Base-by-base conservation (phyloP, 345 rosid species). In the Gossypium stocksii region DNA sequence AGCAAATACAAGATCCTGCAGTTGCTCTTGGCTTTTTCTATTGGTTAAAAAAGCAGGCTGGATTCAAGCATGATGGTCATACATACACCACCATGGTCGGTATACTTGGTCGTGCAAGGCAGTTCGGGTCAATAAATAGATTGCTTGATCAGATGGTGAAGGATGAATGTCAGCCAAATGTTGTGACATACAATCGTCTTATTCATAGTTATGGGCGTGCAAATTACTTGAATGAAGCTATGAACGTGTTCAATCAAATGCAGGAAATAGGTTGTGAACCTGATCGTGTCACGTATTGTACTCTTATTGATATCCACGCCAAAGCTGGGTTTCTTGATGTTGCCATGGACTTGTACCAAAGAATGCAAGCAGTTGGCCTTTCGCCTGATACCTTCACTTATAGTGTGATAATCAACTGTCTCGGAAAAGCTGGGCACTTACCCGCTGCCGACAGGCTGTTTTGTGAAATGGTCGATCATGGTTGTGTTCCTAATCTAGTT, bases 81-180 rank as follows among this genome's bases (percentile, higher is more conserved):
- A 94, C 98, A 71, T 94, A 90, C 80, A 94, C 98, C 63, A 94
- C 97, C 52, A 92, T 94, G 98, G 87, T 92, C 29, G 98, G 97
- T 71, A 88, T 89, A 76, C 94, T 94, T 65, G 98, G 98, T 34
- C 97, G 93, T 73, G 88, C 93, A 2, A 90, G 78, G 85, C 93
- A 90, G 79, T 94, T 94, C 71, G 86, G 81, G 62, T 77, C 81
- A 7, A 89, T 94, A 76, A 78, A 90, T 81, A 88, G 82, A 76
- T 85, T 94, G 76, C 91, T 92, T 49, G 88, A 87, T 54, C 88
- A 92, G 85, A 94, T 94, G 97, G 85, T 85, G 66, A 77, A 77
- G 79, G 98, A 90, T 49, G 94, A 97, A 61, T 89, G 97, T 81
- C 87, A 77, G 72, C 97, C 97, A 48, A 94, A 87, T 80, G 92